Evolutionary conservation across 2,329 filamentous ascomycete species (phyloP).

Genomic region (Tetracladium maxilliforme): DNA sequence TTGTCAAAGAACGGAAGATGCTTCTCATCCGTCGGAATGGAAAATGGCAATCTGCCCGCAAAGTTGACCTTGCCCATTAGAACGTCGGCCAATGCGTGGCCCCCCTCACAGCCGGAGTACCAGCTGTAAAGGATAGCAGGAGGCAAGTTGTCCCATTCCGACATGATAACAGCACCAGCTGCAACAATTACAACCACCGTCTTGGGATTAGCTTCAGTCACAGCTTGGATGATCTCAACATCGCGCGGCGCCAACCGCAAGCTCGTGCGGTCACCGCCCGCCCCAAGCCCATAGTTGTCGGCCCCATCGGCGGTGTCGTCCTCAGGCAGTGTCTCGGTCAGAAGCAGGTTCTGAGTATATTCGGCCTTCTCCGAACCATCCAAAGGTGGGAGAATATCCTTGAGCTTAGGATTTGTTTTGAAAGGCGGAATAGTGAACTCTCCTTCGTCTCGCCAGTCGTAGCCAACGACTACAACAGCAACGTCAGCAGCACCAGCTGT

Average conservation of each 20-base stretch:
- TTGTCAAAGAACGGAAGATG: constrained; percentile 10
- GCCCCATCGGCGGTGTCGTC: constrained; percentile 1
- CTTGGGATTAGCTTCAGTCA: constrained; percentile 3
- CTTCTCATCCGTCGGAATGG: constrained; percentile 7
- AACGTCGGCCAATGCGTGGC: constrained; percentile 4
- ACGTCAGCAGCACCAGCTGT: constrained; percentile 3
- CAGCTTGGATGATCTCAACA: constrained; percentile 3
- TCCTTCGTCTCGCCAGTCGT: constrained; percentile 4
- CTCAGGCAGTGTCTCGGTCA: background rate
- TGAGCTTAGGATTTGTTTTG: constrained; percentile 1
- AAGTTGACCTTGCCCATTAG: constrained; percentile 3
- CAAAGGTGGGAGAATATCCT: constrained; percentile 3
- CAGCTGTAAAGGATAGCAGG: constrained; percentile 4
- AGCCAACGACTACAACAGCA: constrained; percentile 4
- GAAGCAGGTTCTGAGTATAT: too few species aligned
- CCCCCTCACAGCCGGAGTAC: constrained; percentile 4
- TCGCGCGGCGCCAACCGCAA: constrained; percentile 3
- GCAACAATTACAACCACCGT: constrained; percentile 4
- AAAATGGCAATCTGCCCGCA: constrained; percentile 5
- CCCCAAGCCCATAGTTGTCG: background rate
- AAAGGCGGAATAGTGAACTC: constrained; percentile 4
- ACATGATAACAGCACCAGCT: constrained; percentile 4
- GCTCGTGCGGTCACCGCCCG: constrained; percentile 3
- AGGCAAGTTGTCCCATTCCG: constrained; percentile 3
- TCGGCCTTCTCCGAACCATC: constrained; percentile 2